A percentile compares a stretch with the other conserved stretches of the same genome.
Conservation (phyloP, 805 yeast genomes). For the Yarrowia yakushimensis region DNA sequence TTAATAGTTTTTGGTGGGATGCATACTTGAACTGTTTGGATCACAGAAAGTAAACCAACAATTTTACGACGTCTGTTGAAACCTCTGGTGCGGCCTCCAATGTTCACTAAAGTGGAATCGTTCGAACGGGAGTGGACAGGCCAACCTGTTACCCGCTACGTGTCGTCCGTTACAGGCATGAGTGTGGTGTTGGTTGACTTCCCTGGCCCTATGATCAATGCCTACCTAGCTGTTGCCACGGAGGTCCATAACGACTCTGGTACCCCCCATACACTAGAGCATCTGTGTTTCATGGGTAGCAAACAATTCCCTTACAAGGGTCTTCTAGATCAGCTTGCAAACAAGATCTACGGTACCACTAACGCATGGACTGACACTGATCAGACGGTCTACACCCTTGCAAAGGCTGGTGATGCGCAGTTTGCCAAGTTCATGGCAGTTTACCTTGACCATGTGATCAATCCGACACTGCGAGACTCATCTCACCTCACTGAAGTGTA, state of each 20-base stretch:
- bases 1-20: neutral
- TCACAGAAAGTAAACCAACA: neutral
- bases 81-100: neutral
- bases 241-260: slow-evolving; percentile 87
- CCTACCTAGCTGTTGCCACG: slow-evolving; percentile 94
- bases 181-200: slow-evolving; percentile 73
- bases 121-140: slow-evolving; percentile 15
- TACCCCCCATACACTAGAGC: slow-evolving; percentile 93
- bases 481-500: slow-evolving; percentile 93
- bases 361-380: slow-evolving; percentile 98
- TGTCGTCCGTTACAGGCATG: slow-evolving; percentile 53
- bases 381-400: slow-evolving; percentile 87
- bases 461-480: slow-evolving; percentile 83
- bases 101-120: slow-evolving; percentile 21
- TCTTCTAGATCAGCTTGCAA: slow-evolving; percentile 79
- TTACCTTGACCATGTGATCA: slow-evolving; percentile 79
- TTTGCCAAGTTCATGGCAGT: slow-evolving; percentile 79
- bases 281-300: slow-evolving; percentile 92
- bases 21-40: neutral
- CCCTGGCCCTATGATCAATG: slow-evolving; percentile 81
- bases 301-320: slow-evolving; percentile 88
- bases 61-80: slow-evolving; percentile 15
- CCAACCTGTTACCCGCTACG: slow-evolving; percentile 3
- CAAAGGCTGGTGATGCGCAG: slow-evolving; percentile 96
- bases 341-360: slow-evolving; percentile 75